Evolutionary conservation across 306 rosid genomes (phyloP).

Genomic region (Fragaria nilgerrensis): DNA sequence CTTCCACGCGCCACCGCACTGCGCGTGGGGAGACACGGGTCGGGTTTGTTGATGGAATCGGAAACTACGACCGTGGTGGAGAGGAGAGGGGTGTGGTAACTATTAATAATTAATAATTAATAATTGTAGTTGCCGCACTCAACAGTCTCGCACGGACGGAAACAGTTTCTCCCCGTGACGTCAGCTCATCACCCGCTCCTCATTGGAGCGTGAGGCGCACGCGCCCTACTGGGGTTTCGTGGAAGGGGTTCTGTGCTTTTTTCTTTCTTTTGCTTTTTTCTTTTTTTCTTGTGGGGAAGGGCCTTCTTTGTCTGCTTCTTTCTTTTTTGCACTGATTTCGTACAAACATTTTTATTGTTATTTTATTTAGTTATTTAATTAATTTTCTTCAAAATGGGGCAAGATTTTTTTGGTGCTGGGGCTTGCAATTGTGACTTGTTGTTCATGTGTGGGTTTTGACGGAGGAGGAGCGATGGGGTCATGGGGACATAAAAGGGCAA

Average conservation of each 20-base stretch:
- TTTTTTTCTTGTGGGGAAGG: slow-evolving; percentile 44
- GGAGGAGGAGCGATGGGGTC: not conserved
- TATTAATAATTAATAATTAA: too few species aligned
- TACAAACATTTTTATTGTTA: not conserved
- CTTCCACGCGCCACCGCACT: too few species aligned
- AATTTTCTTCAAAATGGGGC: slow-evolving; percentile 1
- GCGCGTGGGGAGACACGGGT: too few species aligned
- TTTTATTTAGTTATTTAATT: not conserved
- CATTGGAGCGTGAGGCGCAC: slow-evolving; percentile 54
- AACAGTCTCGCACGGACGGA: slow-evolving; percentile 24
- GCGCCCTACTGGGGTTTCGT: slow-evolving; percentile 23
- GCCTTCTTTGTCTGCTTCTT: slow-evolving; percentile 46
- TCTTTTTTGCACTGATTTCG: slow-evolving; percentile 11
- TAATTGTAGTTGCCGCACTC: too few species aligned
- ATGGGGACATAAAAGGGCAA: slow-evolving; percentile 43
- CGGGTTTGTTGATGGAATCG: too few species aligned
- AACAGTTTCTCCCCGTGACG: slow-evolving; percentile 22
- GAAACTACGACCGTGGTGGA: too few species aligned
- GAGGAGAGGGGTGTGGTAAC: too few species aligned
- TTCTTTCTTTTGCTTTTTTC: not conserved
- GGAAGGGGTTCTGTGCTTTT: slow-evolving; percentile 2
- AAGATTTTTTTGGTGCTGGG: not conserved
- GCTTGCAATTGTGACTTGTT: slow-evolving; percentile 25
- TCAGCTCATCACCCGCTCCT: slow-evolving; percentile 31
- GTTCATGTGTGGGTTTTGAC: slow-evolving; percentile 34